Evolutionary conservation across 2,329 filamentous ascomycete species (phyloP).

Genomic region (Fusarium brevicatenulatum): DNA sequence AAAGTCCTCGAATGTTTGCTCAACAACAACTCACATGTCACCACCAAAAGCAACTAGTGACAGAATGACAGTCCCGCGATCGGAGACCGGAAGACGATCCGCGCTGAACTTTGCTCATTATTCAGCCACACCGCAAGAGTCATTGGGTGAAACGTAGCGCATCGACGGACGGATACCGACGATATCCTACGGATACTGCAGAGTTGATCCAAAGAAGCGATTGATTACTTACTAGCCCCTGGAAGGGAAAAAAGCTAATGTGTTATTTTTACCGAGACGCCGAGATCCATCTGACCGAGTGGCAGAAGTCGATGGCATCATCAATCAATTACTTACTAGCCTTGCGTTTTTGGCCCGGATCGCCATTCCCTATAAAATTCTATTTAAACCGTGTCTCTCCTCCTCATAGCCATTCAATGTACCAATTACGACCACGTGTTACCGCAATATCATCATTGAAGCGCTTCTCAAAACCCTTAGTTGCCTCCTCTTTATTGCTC

Average conservation of each 20-base stretch:
- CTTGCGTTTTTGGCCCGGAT: conserved; percentile 19
- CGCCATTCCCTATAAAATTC: conserved; percentile 15
- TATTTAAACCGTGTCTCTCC: conserved; percentile 12
- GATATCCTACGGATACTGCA: background rate
- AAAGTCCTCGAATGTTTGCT: conserved; percentile 4
- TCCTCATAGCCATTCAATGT: conserved; percentile 34
- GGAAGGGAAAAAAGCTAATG: too few species aligned
- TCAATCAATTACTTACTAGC: conserved; percentile 1
- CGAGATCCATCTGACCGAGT: too few species aligned
- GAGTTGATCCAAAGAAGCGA: conserved; percentile 11
- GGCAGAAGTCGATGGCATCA: too few species aligned
- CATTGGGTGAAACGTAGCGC: conserved; percentile 26
- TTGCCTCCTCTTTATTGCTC: conserved; percentile 18
- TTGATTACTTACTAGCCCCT: background rate
- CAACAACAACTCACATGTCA: background rate
- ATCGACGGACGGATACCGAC: conserved; percentile 15
- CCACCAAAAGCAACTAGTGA: background rate
- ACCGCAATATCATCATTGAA: conserved; percentile 25
- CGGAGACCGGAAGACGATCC: conserved; percentile 17
- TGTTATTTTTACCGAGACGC: too few species aligned
- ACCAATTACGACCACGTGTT: conserved; percentile 39
- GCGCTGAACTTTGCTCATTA: conserved; percentile 20
- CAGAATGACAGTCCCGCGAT: conserved; percentile 22
- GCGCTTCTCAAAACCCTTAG: conserved; percentile 21
- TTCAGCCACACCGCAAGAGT: conserved; percentile 42